Evolutionary conservation across 805 yeast species (phyloP), one percentile per base, ranked within the genome.

Genomic region (Yamadazyma nakazawae): DNA sequence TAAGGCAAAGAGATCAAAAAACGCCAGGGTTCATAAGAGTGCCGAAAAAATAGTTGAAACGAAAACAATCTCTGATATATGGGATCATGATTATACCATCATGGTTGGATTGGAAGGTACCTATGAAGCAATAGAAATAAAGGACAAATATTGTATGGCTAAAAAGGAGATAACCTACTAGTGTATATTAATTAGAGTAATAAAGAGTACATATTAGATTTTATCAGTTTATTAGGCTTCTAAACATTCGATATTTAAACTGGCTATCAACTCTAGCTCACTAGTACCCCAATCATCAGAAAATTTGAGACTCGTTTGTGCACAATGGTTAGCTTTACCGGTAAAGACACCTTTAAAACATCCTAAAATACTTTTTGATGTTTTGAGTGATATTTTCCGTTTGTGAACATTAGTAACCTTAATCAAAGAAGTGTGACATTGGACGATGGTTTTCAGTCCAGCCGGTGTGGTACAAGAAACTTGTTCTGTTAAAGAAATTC

Each of bases 61-160:
- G 18, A 45, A 32, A 70, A 60, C 49, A 42, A 78, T 88, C 32
- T 88, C 85, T 45, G 84, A 85, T 52, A 88, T 94, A 37, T 70
- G 79, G 66, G 84, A 79, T 2, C 69, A 81, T 58, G 87, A 83
- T 56, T 82, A 88, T 61, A 76, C 81, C 45, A 84, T 88, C 7
- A 70, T 76, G 58, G 92, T 96, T 1, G 85, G 88, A 54, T 68
- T 88, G 53, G 97, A 91, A 63, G 99, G 99, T 39, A 85, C 88
- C 2, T 94, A 94, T 60, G 96, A 91, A 64, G 97, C 97, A 5
- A 78, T 89, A 37, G 90, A 85, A 59, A 81, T 94, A n/a, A 80
- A 80, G 38, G 99, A 94, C 67, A 85, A 87, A 8, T 85, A 70
- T 64, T 94, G 99, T 73, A 47, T 40, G 13, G 68, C 68, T 6